Conservation (phyloP, 192 early-diverging fungal genomes). For the Globomyces pollinis-pini region DNA sequence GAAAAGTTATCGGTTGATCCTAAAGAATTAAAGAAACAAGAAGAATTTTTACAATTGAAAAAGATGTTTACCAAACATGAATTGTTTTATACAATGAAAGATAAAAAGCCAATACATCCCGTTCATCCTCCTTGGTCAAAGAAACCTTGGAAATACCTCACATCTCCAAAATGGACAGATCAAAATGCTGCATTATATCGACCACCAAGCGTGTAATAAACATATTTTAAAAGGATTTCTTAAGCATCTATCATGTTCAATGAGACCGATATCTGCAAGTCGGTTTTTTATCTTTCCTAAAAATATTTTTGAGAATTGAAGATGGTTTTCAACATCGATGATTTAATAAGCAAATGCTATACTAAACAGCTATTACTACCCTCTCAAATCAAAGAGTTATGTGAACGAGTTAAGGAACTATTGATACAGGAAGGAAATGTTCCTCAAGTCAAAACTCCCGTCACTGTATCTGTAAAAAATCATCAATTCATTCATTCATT, state of each 20-base stretch:
- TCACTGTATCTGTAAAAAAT: slow-evolving; percentile 41
- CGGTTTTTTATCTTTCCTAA: too few species aligned
- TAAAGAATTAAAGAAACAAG: slow-evolving; percentile 18
- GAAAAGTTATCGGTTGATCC: slow-evolving; percentile 7
- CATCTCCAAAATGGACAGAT: slow-evolving; percentile 25
- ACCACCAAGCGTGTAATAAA: too few species aligned
- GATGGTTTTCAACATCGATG: slow-evolving; percentile 59
- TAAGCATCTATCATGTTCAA: too few species aligned
- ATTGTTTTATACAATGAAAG: slow-evolving; percentile 26
- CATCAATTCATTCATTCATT: neutral
- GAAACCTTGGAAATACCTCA: slow-evolving; percentile 44
- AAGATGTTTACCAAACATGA: slow-evolving; percentile 22
- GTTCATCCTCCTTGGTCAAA: slow-evolving; percentile 31
- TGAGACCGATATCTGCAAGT: too few species aligned
- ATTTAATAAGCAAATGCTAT: slow-evolving; percentile 69
- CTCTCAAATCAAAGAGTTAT: slow-evolving; percentile 68
- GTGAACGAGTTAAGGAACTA: slow-evolving; percentile 69
- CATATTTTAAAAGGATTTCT: too few species aligned
- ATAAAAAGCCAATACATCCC: slow-evolving; percentile 18
- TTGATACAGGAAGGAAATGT: slow-evolving; percentile 82
- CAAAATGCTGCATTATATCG: slow-evolving; percentile 28
- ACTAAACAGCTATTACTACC: slow-evolving; percentile 67
- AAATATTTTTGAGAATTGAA: too few species aligned
- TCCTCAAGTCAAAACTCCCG: slow-evolving; percentile 70
- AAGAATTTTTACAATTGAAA: slow-evolving; percentile 26